Evolutionary conservation across 1,284 basidiomycete species (phyloP).

Genomic region (Sparassis latifolia): DNA sequence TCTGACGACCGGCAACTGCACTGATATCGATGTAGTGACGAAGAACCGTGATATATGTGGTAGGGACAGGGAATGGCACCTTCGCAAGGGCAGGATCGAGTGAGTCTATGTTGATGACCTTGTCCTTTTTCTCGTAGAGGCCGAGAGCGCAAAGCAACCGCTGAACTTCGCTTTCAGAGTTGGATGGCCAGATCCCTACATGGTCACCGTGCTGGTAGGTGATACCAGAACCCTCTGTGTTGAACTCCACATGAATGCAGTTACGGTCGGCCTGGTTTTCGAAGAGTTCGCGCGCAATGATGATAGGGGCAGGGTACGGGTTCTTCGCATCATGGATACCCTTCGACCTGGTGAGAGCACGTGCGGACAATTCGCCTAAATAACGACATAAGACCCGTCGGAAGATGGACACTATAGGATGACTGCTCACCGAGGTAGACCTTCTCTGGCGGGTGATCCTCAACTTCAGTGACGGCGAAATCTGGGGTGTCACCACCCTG

Average conservation of each 20-base stretch:
- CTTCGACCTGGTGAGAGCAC: slow-evolving; percentile 85
- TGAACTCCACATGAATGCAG: slow-evolving; percentile 94
- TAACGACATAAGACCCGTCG: background rate
- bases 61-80: slow-evolving; percentile 97
- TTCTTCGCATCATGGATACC: slow-evolving; percentile 97
- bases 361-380: slow-evolving; percentile 80
- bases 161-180: slow-evolving; percentile 88
- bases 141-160: slow-evolving; percentile 86
- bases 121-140: slow-evolving; percentile 71
- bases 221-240: slow-evolving; percentile 91
- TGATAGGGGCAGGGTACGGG: slow-evolving; percentile 86
- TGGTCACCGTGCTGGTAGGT: slow-evolving; percentile 99
- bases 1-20: slow-evolving; percentile 89
- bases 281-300: slow-evolving; percentile 81
- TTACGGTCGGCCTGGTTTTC: slow-evolving; percentile 71
- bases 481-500: slow-evolving; percentile 94
- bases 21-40: slow-evolving; percentile 97
- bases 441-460: slow-evolving; percentile 71
- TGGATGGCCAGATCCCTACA: slow-evolving; percentile 95
- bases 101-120: slow-evolving; percentile 87
- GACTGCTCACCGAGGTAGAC: slow-evolving; percentile 73
- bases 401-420: no score
- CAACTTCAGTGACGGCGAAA: slow-evolving; percentile 85
- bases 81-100: slow-evolving; percentile 97
- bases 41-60: slow-evolving; percentile 91